Evolutionary conservation across 805 yeast genomes (phyloP), one percentile per base, ranked within the genome.

Genomic region (Hanseniaspora mollemarum): DNA sequence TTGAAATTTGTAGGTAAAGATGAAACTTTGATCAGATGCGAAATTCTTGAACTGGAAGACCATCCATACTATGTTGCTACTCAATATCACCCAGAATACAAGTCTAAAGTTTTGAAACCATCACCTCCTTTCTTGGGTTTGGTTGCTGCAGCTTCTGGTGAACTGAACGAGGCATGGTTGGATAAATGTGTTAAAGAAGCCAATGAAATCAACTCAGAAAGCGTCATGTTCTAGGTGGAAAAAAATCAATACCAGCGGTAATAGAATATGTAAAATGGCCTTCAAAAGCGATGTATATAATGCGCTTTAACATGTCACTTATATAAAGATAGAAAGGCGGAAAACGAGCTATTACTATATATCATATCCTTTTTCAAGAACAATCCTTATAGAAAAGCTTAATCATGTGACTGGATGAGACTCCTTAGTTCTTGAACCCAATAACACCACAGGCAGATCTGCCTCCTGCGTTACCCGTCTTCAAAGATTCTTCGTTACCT

Each of bases 381-480:
- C n/a, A n/a, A n/a, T n/a, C n/a, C n/a, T n/a, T n/a, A n/a, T n/a
- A n/a, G n/a, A n/a, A n/a, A n/a, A n/a, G n/a, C n/a, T n/a, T n/a
- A n/a, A n/a, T n/a, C n/a, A n/a, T n/a, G n/a, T n/a, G n/a, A n/a
- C n/a, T n/a, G n/a, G 16, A 26, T 32, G 26, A 25, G 18, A 31
- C 24, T 41, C 15, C 13, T 28, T 15, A 32, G 21, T 31, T 5
- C 18, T n/a, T 51, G 45, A 58, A 54, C 55, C 96, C 96, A 73
- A 88, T 87, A 64, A 88, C 96, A 74, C 97, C 97, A 74, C 97
- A 88, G 57, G 97, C 97, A 60, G 92, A 85, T 80, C 97, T 87
- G 59, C 83, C 88, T 68, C 97, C 97, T 54, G 97, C 96, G 66
- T 88, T 87, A 74, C 96, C 96, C 59, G 96, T 87, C 74, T 83